Percentiles rank a stretch among this genome's conserved stretches.
phyloP scores from a whole-genome alignment of 1,139 yeast species.

The Suhomyces bolitotheri region DNA sequence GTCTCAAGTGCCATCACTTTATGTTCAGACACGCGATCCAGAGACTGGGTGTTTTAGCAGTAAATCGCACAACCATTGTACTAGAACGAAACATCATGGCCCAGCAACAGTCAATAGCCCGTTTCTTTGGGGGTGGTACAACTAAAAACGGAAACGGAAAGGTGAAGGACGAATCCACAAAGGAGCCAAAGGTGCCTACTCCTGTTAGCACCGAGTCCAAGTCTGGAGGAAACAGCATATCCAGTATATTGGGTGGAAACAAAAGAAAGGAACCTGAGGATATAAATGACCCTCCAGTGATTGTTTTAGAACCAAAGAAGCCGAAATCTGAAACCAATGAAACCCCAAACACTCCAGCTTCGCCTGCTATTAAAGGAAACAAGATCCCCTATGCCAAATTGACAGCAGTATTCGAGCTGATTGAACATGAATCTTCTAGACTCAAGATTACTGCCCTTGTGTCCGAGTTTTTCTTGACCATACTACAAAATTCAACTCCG shows the following conservation, averaged over 20 bases:
- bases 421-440: conserved; percentile 79
- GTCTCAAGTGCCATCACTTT: neutral
- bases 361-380: neutral
- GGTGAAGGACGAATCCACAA: neutral
- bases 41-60: no score
- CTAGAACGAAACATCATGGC: no score
- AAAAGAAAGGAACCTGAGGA: neutral
- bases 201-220: no score
- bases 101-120: conserved; percentile 39
- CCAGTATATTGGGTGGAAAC: no score
- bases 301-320: neutral
- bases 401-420: conserved; percentile 66
- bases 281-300: neutral
- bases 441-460: conserved; percentile 76
- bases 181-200: neutral
- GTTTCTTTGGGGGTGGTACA: conserved; percentile 29
- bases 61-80: no score
- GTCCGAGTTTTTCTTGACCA: conserved; percentile 66
- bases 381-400: conserved; percentile 62
- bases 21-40: conserved; percentile 7
- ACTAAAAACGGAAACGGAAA: conserved; percentile 3
- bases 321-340: neutral
- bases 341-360: no score
- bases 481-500: conserved; percentile 56
- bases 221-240: conserved; percentile 1